These are phyloP conservation scores for Coniella lustricola DNA, from an alignment of 2,329 filamentous ascomycete genomes.

Conservation along the genomic window DNA sequence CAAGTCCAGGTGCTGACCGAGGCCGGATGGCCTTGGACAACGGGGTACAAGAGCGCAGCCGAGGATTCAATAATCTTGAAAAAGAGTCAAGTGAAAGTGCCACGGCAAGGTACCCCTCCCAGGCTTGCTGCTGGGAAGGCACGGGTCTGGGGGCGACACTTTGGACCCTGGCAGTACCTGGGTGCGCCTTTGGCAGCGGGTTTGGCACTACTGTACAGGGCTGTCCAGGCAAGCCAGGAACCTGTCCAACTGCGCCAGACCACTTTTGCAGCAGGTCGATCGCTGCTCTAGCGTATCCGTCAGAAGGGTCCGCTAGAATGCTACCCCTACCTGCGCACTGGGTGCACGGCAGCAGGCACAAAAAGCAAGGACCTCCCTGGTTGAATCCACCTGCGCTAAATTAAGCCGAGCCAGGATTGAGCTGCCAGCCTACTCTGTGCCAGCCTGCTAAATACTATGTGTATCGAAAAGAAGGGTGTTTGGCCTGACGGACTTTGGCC, in stretches of 20 bases:
- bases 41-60: neutral
- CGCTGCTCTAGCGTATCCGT: constrained; percentile 1
- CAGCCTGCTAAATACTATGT: too few species aligned
- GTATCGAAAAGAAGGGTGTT: too few species aligned
- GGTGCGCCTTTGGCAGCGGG: neutral
- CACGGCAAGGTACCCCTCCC: neutral
- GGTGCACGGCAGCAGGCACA: neutral
- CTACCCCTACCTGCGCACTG: neutral
- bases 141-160: neutral
- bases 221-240: neutral
- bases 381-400: neutral
- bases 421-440: too few species aligned
- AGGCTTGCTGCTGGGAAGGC: constrained; percentile 6
- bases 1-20: constrained; percentile 2
- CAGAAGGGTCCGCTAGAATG: constrained; percentile 1
- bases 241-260: neutral
- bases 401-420: neutral
- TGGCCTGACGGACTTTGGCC: neutral
- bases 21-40: constrained; percentile 1
- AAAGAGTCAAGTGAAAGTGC: neutral
- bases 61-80: neutral
- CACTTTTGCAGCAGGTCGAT: neutral
- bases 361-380: neutral
- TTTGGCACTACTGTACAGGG: neutral
- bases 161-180: constrained; percentile 4